Evolutionary conservation across 768 basidiomycete species (phyloP), one percentile per base, ranked within the genome.

Genomic region (Boletellus sp.): DNA sequence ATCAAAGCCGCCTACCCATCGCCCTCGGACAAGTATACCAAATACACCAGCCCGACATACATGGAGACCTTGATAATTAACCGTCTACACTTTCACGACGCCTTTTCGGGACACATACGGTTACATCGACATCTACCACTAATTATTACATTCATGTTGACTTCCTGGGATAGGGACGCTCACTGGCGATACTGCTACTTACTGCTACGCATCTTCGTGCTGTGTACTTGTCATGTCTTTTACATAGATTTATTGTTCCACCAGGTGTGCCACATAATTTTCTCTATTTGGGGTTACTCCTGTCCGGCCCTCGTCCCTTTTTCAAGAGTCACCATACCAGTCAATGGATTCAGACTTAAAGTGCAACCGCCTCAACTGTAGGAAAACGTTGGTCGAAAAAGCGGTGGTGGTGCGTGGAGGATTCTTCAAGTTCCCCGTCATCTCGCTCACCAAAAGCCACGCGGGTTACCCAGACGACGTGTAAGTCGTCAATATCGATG

Each of bases 281-380:
- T 28, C 11, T 58, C 59, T 26, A 56, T 44, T 53, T 58, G 48
- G 1, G 56, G 48, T 52, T 38, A 44, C 49, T 35, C 48, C 43
- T 49, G 28, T 11, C 28, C 11, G 28, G 7, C 7, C 2, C 28
- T 26, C 24, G 11, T 10, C 4, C 17, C 22, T 20, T 31, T 42
- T 17, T 31, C 40, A 16, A 48, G 24, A 41, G 20, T 8, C 19
- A 11, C 31, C 15, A 3, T 19, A 23, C 5, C 31, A 12, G 19
- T 3, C 16, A 41, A 90, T 90, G 87, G 87, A 90, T 65, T 76
- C 78, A 26, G 87, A 89, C 42, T 70, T 90, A 42, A 85, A 81
- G 58, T 90, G 88, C 62, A 90, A 90, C 65, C 77, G 83, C n/a
- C 73, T 90, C 50, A 85, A 80, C 16, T 90, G 88, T 65, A 80